These are phyloP conservation scores for Scolecobasidium constrictum DNA, from an alignment of 2,329 filamentous ascomycete species.

Conservation along the genomic window DNA sequence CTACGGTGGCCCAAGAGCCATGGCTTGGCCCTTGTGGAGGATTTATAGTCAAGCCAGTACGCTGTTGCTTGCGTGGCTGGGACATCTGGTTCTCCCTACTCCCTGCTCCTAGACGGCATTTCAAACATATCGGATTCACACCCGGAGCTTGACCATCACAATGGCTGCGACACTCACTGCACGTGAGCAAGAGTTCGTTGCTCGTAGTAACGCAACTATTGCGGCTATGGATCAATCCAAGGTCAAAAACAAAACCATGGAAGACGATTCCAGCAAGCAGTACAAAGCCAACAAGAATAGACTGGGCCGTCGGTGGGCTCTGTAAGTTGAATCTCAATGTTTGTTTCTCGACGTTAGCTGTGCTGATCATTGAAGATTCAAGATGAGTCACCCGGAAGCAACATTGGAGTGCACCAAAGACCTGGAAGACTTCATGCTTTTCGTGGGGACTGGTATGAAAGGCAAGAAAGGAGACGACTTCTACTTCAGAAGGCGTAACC, in stretches of 20 bases:
- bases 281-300: conserved; percentile 11
- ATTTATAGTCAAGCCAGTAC: conserved; percentile 10
- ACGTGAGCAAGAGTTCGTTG: conserved; percentile 11
- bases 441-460: conserved; percentile 10
- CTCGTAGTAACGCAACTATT: conserved; percentile 10
- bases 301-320: conserved; percentile 4
- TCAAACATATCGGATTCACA: conserved; percentile 5
- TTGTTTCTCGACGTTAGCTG: conserved; percentile 8
- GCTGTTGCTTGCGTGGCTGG: conserved; percentile 8
- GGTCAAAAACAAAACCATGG: conserved; percentile 10
- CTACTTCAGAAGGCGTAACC: not conserved
- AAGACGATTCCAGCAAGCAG: conserved; percentile 10
- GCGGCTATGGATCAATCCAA: conserved; percentile 10
- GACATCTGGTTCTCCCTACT: conserved; percentile 7
- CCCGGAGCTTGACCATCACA: conserved; percentile 9
- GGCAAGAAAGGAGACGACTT: conserved; percentile 6
- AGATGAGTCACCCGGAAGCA: conserved; percentile 9
- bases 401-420: conserved; percentile 10
- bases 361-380: conserved; percentile 11
- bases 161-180: conserved; percentile 9
- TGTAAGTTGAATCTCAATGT: conserved; percentile 8
- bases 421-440: conserved; percentile 10
- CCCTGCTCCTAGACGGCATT: conserved; percentile 8
- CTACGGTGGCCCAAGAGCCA: conserved; percentile 7
- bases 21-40: conserved; percentile 8